Conservation (phyloP, 345 rosid species). For the Erysimum cheiranthoides region DNA sequence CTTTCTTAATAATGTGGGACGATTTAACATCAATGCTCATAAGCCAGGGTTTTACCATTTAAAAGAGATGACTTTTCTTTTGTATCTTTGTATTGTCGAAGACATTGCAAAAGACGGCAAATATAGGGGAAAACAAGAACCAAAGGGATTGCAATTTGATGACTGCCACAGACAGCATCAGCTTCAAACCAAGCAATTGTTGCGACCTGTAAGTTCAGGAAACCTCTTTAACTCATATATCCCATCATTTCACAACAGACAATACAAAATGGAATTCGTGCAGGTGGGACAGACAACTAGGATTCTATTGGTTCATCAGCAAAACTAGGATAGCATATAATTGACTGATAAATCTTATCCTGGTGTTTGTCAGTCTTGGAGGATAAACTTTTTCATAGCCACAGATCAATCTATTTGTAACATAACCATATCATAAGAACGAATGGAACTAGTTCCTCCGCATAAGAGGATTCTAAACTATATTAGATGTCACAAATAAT, state of each 20-base stretch:
- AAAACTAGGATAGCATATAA: not conserved
- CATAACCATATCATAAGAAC: not conserved
- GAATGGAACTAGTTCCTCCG: slow-evolving; percentile 23
- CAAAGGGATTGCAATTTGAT: slow-evolving; percentile 84
- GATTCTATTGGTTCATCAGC: slow-evolving; percentile 8
- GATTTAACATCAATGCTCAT: not conserved
- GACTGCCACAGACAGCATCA: slow-evolving; percentile 96
- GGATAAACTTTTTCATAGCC: not conserved
- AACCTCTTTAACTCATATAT: slow-evolving; percentile 27
- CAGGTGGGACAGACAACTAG: slow-evolving; percentile 8
- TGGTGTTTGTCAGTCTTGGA: not conserved
- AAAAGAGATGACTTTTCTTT: slow-evolving; percentile 82
- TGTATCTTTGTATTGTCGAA: slow-evolving; percentile 90
- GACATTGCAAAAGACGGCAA: slow-evolving; percentile 89
- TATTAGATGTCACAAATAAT: slow-evolving; percentile 8
- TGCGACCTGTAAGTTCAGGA: slow-evolving; percentile 69
- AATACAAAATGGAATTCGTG: slow-evolving; percentile 3
- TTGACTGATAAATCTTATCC: slow-evolving; percentile 5
- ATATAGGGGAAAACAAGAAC: slow-evolving; percentile 90
- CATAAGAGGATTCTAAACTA: slow-evolving; percentile 9
- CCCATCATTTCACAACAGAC: not conserved
- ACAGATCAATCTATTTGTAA: slow-evolving; percentile 13
- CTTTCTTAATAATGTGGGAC: not conserved
- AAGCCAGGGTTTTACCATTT: slow-evolving; percentile 60
- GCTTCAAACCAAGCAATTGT: slow-evolving; percentile 99